Evolutionary conservation across 768 basidiomycete genomes (phyloP).

Genomic region (Leucocoprinus leucothites): DNA sequence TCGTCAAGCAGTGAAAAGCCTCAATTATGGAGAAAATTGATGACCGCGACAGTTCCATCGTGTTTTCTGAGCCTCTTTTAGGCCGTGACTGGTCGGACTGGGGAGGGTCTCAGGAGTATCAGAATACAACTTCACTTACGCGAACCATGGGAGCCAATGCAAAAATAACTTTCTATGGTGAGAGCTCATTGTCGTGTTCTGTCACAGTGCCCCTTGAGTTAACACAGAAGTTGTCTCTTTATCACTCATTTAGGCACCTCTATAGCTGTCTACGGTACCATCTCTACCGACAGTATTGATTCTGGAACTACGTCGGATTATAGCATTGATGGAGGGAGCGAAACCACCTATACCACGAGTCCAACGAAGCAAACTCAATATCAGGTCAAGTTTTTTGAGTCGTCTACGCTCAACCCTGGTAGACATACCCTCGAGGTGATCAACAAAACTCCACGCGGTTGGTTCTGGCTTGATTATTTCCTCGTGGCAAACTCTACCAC

Average conservation of each 20-base stretch:
- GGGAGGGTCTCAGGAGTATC: conserved; percentile 2
- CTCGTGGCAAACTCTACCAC: not conserved
- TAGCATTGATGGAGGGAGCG: not conserved
- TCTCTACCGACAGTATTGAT: not conserved
- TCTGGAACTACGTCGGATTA: conserved; percentile 1
- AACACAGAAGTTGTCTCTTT: not conserved
- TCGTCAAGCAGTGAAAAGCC: not conserved
- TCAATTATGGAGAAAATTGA: not conserved
- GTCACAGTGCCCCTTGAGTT: not conserved
- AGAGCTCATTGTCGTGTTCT: not conserved
- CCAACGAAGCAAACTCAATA: not conserved
- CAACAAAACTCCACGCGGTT: conserved; percentile 1
- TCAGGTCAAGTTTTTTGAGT: conserved; percentile 1
- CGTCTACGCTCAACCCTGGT: not conserved
- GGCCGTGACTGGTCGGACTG: not conserved
- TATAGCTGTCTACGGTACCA: conserved; percentile 9
- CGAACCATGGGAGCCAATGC: conserved; percentile 2
- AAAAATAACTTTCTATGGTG: conserved; percentile 8
- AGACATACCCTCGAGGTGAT: conserved; percentile 1
- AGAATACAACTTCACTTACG: not conserved
- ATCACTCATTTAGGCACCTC: not conserved
- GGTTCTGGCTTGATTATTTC: conserved; percentile 3
- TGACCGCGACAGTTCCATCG: conserved; percentile 4
- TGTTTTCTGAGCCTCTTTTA: not conserved
- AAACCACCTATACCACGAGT: not conserved